Evolutionary conservation across 1,284 basidiomycete species (phyloP), one percentile per base, ranked within the genome.

Genomic region (Rugosomyces carneus): DNA sequence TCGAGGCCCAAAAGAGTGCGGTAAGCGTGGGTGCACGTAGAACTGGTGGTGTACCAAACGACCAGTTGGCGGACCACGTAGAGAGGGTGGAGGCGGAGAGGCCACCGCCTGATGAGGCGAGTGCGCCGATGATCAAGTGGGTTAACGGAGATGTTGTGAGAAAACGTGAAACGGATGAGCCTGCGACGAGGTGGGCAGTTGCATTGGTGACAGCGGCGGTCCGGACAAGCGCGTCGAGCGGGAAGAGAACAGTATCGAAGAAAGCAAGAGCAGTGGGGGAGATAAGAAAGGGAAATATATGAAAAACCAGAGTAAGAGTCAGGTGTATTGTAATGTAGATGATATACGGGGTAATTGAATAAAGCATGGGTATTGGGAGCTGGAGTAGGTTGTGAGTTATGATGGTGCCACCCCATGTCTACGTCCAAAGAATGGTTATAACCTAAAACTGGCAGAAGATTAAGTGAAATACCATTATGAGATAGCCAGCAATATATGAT

Each of bases 381-480:
- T 61, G 61, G 1, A 76, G 61, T 11, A 75, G 54, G 16, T 67
- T 49, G 56, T 72, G 68, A 0, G 71, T 65, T 5, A 66, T 50
- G 1, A 75, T 29, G 11, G 65, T 63, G 23, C 73, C 75, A 18
- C 72, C 72, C 73, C 73, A 77, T 44, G 66, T 65, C 71, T 74
- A 43, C 15, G 34, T 24, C 21, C 27, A 1, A 36, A 27, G 27
- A 47, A 42, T 13, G 24, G 11, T n/a, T 26, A 15, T 18, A 32
- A 31, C 7, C n/a, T 20, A 37, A 24, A 7, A 18, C 31, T 10
- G 5, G 18, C 37, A 6, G 26, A 29, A 20, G n/a, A 19, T 18
- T 13, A 11, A 23, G n/a, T n/a, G 2, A 51, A 64, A 21, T 37
- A 71, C 71, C 69, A 73, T 72, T 20, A 73, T 54, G 7, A 74